Conservation (phyloP, 768 basidiomycete species). For the Pholiota molesta region DNA sequence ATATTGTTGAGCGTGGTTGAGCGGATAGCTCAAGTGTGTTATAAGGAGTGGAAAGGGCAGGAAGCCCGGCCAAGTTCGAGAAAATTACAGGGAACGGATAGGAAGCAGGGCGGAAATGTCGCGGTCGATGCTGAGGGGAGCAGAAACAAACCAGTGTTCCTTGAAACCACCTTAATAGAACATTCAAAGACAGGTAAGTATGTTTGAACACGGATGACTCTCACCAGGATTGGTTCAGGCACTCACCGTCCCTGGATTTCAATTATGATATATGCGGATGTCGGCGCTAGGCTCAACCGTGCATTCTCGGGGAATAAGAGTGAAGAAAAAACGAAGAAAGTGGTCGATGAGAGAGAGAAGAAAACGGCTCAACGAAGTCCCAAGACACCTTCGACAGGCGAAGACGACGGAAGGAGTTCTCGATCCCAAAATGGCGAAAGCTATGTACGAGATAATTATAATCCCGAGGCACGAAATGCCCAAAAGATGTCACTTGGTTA, state of each 20-base stretch:
- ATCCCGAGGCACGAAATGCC: neutral
- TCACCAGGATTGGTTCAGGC: conserved; percentile 10
- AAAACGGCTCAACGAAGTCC: neutral
- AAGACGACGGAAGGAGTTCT: neutral
- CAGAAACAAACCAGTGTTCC: conserved; percentile 3
- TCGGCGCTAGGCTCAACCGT: neutral
- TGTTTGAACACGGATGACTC: conserved; percentile 6
- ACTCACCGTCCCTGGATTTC: conserved; percentile 10
- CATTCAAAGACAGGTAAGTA: conserved; percentile 15
- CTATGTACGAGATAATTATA: neutral
- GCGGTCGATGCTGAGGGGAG: neutral
- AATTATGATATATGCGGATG: neutral
- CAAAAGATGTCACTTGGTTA: neutral
- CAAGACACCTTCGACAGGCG: neutral
- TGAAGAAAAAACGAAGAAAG: neutral
- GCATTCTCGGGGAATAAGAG: neutral
- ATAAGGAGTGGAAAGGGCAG: conserved; percentile 15
- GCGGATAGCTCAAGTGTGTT: conserved; percentile 15
- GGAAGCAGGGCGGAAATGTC: neutral
- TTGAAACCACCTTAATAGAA: conserved; percentile 7
- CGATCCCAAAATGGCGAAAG: neutral
- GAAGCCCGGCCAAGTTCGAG: conserved; percentile 12
- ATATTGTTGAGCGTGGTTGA: neutral
- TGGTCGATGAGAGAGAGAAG: neutral
- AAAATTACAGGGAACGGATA: conserved; percentile 5